Base-by-base conservation (phyloP, 164 flowering plant species). In the Berberis thunbergii region DNA sequence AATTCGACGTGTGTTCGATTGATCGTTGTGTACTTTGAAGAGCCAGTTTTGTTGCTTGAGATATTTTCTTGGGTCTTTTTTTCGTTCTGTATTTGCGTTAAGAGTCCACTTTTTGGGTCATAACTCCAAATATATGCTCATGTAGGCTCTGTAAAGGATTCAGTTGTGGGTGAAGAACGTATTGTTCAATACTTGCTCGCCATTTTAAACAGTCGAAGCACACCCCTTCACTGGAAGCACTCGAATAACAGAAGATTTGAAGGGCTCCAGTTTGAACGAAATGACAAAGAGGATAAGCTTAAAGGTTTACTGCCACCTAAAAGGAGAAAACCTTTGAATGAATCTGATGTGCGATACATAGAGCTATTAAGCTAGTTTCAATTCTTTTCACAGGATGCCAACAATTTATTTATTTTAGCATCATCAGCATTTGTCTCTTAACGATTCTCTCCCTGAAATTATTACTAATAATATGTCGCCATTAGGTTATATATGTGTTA, bases 101-200 rank as follows among this genome's bases (percentile, higher is more conserved):
- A 26, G 26, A 26, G 26, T 26, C 26, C 26, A 26, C 26, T 26
- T 26, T 26, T 26, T 26, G 26, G 26, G 26, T 26, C 26, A 26
- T 26, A 26, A 26, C 26, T 26, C 26, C 26, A 26, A 26, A 26
- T 26, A 26, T 26, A 49, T 54, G 54, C 44, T n/a, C 38, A 1
- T 77, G 69, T 70, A 89, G 98, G 98, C 7, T 85, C 92, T 12
- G 89, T 93, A 12, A 93, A 89, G 68, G 98, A 93, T 71, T 89
- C 97, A 7, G 94, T 86, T 41, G 98, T 93, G 6, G 97, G 98
- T 41, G 98, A 93, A 75, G 98, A 93, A 56, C 98, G 98, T 7
- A 82, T 93, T 75, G 90, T 86, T 61, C 88, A 85, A 57, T 93
- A 89, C 76, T 74, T 93, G 48, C 75, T 93, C 56, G 96, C 97